Conservation (phyloP, 2,329 filamentous ascomycete genomes). For the Xylaria sp. region DNA sequence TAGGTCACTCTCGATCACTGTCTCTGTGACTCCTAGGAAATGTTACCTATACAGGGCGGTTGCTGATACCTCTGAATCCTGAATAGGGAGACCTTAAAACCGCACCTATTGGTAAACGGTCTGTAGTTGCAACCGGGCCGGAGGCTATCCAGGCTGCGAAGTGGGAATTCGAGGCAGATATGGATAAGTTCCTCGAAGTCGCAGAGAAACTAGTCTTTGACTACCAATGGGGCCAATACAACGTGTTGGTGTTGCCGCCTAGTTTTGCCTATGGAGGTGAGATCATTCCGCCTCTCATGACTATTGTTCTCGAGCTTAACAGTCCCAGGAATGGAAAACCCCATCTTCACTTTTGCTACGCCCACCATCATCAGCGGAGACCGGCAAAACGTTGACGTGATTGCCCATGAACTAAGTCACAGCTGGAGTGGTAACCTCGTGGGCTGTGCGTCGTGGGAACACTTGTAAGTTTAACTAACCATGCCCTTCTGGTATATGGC, state of each 20-base stretch:
- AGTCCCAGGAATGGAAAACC: conserved; percentile 77
- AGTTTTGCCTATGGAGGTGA: conserved; percentile 85
- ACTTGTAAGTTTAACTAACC: conserved; percentile 58
- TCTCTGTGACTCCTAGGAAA: too few species aligned
- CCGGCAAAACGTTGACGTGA: conserved; percentile 90
- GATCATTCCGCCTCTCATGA: conserved; percentile 31
- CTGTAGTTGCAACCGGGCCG: conserved; percentile 82
- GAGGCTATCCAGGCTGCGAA: conserved; percentile 83
- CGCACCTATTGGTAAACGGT: conserved; percentile 84
- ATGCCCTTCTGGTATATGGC: neutral
- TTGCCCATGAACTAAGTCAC: conserved; percentile 72
- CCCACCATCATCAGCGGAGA: conserved; percentile 92
- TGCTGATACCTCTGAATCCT: neutral
- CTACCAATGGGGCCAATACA: conserved; percentile 95
- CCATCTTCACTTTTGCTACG: conserved; percentile 92
- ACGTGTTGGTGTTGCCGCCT: conserved; percentile 85
- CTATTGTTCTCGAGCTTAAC: conserved; percentile 3
- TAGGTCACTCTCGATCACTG: too few species aligned
- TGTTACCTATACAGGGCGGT: neutral
- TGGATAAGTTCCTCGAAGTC: conserved; percentile 87
- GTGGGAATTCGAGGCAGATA: conserved; percentile 89
- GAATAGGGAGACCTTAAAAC: conserved; percentile 73
- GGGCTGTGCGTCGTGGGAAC: conserved; percentile 78
- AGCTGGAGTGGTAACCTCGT: conserved; percentile 91
- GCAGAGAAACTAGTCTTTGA: conserved; percentile 82